Base-by-base conservation (phyloP, 306 rosid genomes). In the Fragaria iinumae region DNA sequence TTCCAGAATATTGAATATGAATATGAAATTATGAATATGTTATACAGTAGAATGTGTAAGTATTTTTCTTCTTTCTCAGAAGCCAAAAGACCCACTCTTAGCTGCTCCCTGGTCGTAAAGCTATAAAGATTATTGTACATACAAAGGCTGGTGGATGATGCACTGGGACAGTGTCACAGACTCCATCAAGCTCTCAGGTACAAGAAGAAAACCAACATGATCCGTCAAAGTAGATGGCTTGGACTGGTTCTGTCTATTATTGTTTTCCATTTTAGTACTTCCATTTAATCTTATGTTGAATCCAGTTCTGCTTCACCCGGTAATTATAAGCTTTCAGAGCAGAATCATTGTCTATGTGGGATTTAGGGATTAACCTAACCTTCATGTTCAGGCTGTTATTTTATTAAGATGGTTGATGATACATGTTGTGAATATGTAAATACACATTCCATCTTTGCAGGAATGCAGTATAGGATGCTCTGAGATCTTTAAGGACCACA, bases 391-490 rank as follows among this genome's bases (percentile, higher is more conserved):
- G 18, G 68, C 44, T 63, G 23, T 63, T 63, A 7, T 63, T 34
- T 48, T 17, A 8, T 34, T 6, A 34, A 72, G 76, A 32, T 50
- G 64, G 48, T 52, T 32, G 11, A 12, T 65, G 47, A 36, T 36
- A 36, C n/a, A 67, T 9, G 10, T 29, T 29, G 44, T 62, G 16
- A 12, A 8, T 11, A 27, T 34, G 29, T 20, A 8, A 72, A 13
- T 41, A 57, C 16, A 21, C 13, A 57, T 39, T 53, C 69, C 66
- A 73, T 73, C 41, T 73, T 74, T 59, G 56, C 69, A 59, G 29
- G 27, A 59, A 27, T 27, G 77, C 69, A 43, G 69, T 77, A 60
- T 76, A 67, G 82, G 93, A 82, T 82, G 84, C 91, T 84, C 80
- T 27, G 77, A 67, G 11, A 64, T 80, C 69, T 41, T 65, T 45